Base-by-base conservation (phyloP, 2,329 filamentous ascomycete genomes). In the Microcyclosporella mali region DNA sequence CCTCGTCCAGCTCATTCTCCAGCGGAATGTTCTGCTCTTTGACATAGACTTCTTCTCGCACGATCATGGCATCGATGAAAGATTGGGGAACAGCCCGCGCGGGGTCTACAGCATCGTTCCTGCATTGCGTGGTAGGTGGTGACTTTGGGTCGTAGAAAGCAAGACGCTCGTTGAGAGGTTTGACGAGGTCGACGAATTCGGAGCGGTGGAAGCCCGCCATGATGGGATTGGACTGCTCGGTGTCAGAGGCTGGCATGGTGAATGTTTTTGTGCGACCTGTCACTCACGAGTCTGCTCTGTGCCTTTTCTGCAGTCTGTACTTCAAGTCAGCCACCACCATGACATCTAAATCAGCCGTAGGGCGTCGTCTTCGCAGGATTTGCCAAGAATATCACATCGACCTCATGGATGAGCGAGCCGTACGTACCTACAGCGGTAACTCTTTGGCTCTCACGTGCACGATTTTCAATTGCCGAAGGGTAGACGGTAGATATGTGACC, bases 1-100 rank as follows among this genome's bases (percentile, higher is more conserved):
- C 88, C 1, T 73, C 68, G 68, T 95, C 90, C 52, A 87, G 75
- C 64, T 97, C 89, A 51, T 80, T 78, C 29, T 84, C 79, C 1
- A 79, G 64, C 0, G 70, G 66, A 19, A 77, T 71, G 16, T 68
- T 63, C 50, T 81, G 78, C 58, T 81, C 78, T 45, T 73, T 65
- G 29, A 77, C 68, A 52, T 76, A 81, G 50, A 81, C 78, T 30
- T 66, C 64, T 43, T 74, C 69, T 29, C 78, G 77, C 4, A 82
- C 69, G 11, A 64, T 62, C 70, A 81, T 77, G 50, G 76, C 77
- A 50, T 80, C 75, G 45, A 61, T 59, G 59, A 74, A 75, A 43
- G 61, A 55, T 43, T 66, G 61, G 2, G 71, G 71, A 21, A 74
- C 59, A 27, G 60, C 55, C 42, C 54, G 55, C 52, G 55, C 40